These are phyloP conservation scores for Entrophospora sp. DNA, from an alignment of 192 early-diverging fungal genomes.

Conservation along the genomic window DNA sequence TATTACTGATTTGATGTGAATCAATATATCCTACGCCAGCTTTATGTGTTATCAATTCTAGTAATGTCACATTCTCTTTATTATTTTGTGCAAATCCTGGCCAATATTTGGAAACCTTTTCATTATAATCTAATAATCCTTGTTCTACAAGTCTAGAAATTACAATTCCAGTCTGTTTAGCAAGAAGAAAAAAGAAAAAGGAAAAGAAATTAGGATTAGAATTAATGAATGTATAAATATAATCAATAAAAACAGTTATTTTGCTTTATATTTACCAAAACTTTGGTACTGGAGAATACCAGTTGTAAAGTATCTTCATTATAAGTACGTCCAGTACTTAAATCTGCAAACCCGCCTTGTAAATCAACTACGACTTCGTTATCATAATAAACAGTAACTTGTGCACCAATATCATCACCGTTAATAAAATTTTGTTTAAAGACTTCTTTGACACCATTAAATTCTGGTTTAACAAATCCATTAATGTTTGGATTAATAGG, in stretches of 20 bases:
- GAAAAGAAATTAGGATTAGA: neutral
- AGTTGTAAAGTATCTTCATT: conserved; percentile 49
- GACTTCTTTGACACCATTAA: neutral
- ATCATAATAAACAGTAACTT: conserved; percentile 35
- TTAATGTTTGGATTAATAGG: neutral
- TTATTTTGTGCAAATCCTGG: conserved; percentile 65
- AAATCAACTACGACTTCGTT: conserved; percentile 52
- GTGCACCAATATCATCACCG: conserved; percentile 41
- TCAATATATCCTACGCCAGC: conserved; percentile 59
- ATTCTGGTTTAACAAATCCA: neutral
- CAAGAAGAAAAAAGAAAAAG: neutral
- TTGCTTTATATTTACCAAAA: conserved; percentile 33
- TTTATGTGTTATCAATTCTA: conserved; percentile 50
- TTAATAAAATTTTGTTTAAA: conserved; percentile 10
- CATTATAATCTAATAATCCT: conserved; percentile 41
- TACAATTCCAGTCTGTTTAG: conserved; percentile 35
- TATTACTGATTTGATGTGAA: conserved; percentile 30
- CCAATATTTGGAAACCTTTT: conserved; percentile 52
- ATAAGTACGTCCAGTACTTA: conserved; percentile 30
- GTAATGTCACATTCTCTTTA: conserved; percentile 60
- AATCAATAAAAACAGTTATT: neutral
- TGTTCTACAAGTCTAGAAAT: conserved; percentile 50
- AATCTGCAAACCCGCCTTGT: conserved; percentile 49
- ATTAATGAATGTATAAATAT: neutral
- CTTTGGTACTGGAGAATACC: conserved; percentile 57